Evolutionary conservation across 345 rosid species (phyloP).

Genomic region (Pelargonium nanum): DNA sequence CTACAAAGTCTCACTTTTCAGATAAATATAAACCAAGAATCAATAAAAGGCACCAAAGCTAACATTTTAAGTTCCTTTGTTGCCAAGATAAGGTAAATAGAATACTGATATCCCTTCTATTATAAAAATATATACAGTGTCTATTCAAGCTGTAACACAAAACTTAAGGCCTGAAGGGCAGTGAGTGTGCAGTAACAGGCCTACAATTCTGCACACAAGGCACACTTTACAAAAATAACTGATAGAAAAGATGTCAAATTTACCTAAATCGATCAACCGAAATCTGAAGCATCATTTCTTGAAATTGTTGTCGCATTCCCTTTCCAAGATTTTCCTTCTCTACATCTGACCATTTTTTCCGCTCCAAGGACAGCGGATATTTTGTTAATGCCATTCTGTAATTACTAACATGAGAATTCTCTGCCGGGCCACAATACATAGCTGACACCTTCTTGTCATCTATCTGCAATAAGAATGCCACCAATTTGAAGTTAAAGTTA

Average conservation of each 20-base stretch:
- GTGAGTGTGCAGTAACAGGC: not conserved
- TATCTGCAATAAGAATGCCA: slow-evolving; percentile 33
- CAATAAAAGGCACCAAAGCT: not conserved
- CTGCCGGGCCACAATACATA: slow-evolving; percentile 49
- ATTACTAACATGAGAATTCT: slow-evolving; percentile 55
- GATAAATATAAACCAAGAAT: not conserved
- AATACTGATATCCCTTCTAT: no score
- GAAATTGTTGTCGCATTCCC: slow-evolving; percentile 70
- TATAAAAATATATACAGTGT: no score
- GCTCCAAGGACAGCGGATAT: slow-evolving; percentile 42
- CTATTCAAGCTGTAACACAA: not conserved
- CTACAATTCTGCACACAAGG: not conserved
- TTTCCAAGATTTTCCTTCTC: slow-evolving; percentile 65
- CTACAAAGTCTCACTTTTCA: no score
- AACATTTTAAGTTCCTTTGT: not conserved
- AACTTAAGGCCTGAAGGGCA: not conserved
- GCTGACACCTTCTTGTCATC: slow-evolving; percentile 37
- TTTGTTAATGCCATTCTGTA: slow-evolving; percentile 42
- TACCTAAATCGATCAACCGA: slow-evolving; percentile 60
- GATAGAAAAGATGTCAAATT: not conserved
- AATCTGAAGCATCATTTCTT: slow-evolving; percentile 47
- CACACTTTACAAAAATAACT: not conserved
- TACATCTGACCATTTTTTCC: slow-evolving; percentile 54
- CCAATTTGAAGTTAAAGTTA: slow-evolving; percentile 5
- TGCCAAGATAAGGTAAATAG: no score